Evolutionary conservation across 139 green algal species (phyloP).

Genomic region (Penium margaritaceum): DNA sequence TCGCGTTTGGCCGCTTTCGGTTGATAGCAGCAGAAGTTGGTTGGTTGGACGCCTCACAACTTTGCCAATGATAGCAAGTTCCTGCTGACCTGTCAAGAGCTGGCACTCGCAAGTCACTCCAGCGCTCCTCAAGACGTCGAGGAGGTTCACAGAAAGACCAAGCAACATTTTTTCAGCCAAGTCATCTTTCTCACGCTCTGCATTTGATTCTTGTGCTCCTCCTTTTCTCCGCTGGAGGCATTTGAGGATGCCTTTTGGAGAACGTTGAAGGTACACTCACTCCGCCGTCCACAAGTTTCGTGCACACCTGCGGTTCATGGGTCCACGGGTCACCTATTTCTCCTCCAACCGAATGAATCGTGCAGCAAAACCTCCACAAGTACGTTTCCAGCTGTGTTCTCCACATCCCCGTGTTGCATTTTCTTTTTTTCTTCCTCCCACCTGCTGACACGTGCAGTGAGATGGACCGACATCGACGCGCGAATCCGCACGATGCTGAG

Average conservation of each 20-base stretch:
- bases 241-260: too few species aligned
- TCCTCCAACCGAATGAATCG: not conserved
- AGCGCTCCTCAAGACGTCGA: too few species aligned
- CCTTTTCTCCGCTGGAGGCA: too few species aligned
- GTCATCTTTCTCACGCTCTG: too few species aligned
- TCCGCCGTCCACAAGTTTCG: not conserved
- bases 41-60: not conserved
- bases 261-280: too few species aligned
- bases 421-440: not conserved
- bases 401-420: not conserved
- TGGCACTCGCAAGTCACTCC: too few species aligned
- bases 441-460: not conserved
- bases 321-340: not conserved
- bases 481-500: not conserved
- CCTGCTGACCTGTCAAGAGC: too few species aligned
- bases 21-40: not conserved
- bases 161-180: too few species aligned
- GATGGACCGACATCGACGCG: not conserved
- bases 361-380: not conserved
- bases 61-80: not conserved
- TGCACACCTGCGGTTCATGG: not conserved
- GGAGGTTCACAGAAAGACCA: too few species aligned
- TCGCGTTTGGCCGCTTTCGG: not conserved
- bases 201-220: too few species aligned
- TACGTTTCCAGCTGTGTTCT: too few species aligned